Percentiles rank a stretch among this genome's conserved stretches.
These are phyloP conservation scores for Piper longum DNA, from an alignment of 164 flowering plant genomes.

Conservation along the genomic window DNA sequence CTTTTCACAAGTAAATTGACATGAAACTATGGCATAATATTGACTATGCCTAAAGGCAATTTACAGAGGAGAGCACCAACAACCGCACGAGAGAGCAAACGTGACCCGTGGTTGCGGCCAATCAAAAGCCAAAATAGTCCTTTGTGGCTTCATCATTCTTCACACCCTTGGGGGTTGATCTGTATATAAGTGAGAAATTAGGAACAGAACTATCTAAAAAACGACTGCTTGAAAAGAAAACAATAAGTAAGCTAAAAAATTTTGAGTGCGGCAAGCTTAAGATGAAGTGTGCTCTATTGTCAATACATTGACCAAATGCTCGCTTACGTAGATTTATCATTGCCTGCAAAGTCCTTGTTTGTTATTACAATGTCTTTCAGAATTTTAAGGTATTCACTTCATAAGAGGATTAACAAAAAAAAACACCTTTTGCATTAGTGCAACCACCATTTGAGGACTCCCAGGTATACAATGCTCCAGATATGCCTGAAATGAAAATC, in stretches of 20 bases:
- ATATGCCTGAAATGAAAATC: constrained; percentile 45
- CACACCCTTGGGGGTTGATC: constrained; percentile 43
- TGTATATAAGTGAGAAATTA: constrained; percentile 9
- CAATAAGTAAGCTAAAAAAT: constrained; percentile 31
- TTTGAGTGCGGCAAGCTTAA: constrained; percentile 71
- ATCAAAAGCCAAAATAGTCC: constrained; percentile 59
- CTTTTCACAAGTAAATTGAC: not conserved
- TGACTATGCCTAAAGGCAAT: constrained; percentile 8
- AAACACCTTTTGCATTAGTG: constrained; percentile 66
- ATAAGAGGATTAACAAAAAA: not conserved
- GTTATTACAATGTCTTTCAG: too few relatives aligned
- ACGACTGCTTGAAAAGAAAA: not conserved
- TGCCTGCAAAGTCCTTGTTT: constrained; percentile 33
- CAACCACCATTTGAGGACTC: constrained; percentile 56
- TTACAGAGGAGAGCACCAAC: constrained; percentile 96
- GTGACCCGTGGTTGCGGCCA: constrained; percentile 86
- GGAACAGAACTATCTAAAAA: not conserved
- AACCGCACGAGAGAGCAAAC: constrained; percentile 93
- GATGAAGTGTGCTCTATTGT: constrained; percentile 87
- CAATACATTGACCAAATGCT: constrained; percentile 61
- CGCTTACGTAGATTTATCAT: constrained; percentile 62
- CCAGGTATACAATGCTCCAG: constrained; percentile 72
- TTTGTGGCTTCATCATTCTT: constrained; percentile 48
- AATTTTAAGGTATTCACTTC: too few relatives aligned
- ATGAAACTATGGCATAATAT: not conserved